Base-by-base conservation (phyloP, 768 basidiomycete species). In the Mycena albidolilacea region DNA sequence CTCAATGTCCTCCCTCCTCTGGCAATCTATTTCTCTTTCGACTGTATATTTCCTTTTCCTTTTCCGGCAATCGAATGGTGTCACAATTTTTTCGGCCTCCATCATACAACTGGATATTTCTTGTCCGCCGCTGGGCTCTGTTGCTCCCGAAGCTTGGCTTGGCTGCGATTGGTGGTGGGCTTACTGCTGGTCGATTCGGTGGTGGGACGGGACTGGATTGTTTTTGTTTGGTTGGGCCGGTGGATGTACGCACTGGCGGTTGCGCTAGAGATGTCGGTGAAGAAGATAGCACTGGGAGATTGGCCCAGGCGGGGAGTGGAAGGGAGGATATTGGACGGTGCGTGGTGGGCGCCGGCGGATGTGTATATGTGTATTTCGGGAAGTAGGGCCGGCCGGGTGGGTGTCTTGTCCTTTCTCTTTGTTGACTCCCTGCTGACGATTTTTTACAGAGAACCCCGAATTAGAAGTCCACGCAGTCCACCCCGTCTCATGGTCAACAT, bases 341-440 rank as follows among this genome's bases (percentile, higher is more conserved):
- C 90, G 75, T 95, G 94, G 94, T 81, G 90, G 57, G 91, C 88
- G 63, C 94, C 94, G 10, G 91, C 90, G 0, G 94, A 95, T 78
- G 85, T 89, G 58, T 94, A 88, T 87, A 95, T 78, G 85, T 89
- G 58, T 94, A 88, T 87, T 93, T 90, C 62, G 81, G 82, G 11
- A 78, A 85, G 68, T 73, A 75, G 6, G 79, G 82, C 39, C 87
- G 87, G n/a, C 35, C 30, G 1, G 69, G 69, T 71, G 14, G 3
- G 60, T 70, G 7, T 23, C 23, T 23, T 19, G 19, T 55, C 55
- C 84, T 80, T 75, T 81, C 80, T 67, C 78, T 71, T 64, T 82
- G 70, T 55, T 3, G 58, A n/a, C 85, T 84, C 70, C 79, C 68
- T 70, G 75, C 67, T 66, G 1, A 71, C 23, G 6, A 23, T 43